Evolutionary conservation across 2,329 filamentous ascomycete genomes (phyloP), one percentile per base, ranked within the genome.

Genomic region (Leptographium lundbergii): DNA sequence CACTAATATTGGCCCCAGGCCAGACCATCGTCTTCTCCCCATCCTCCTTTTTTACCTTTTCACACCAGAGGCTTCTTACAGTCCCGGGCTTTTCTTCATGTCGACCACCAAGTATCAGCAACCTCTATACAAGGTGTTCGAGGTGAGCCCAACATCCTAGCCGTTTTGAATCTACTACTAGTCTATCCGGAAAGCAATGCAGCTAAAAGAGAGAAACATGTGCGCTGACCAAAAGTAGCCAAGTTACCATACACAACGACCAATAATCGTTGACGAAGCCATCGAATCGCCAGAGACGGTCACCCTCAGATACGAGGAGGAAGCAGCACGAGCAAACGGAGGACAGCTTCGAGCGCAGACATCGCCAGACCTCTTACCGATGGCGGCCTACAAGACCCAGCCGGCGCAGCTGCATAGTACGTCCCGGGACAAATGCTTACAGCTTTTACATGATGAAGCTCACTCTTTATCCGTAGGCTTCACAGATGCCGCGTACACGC

Each of bases 341-440:
- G 58, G 58, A 71, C 75, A 74, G 72, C 75, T 75, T 71, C 73
- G 72, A 67, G 75, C 77, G 78, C 82, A 77, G 74, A 82, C 75
- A 74, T 77, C 79, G 70, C 77, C 71, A 71, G 72, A 75, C 71
- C 72, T 84, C 68, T 75, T 88, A 74, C 84, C 87, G 74, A 91
- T 91, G 87, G 87, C 88, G 72, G 86, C 86, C 74, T 91, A 90
- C 79, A 95, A 95, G 75, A 74, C 83, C 61, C 84, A 87, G 72
- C 79, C 85, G 73, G 79, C 86, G 72, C 87, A 86, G 72, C 81
- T 91, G 76, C 87, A 92, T 74, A 88, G 91, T 95, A 77, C 76
- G 89, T 85, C 13, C 4, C 13, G 14, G 14, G 13, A 17, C 36
- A 39, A 14, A 17, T 39, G 11, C 14, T 17, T 6, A 39, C 13